Evolutionary conservation across 345 rosid species (phyloP), one percentile per base, ranked within the genome.

Genomic region (Ceriops decandra): DNA sequence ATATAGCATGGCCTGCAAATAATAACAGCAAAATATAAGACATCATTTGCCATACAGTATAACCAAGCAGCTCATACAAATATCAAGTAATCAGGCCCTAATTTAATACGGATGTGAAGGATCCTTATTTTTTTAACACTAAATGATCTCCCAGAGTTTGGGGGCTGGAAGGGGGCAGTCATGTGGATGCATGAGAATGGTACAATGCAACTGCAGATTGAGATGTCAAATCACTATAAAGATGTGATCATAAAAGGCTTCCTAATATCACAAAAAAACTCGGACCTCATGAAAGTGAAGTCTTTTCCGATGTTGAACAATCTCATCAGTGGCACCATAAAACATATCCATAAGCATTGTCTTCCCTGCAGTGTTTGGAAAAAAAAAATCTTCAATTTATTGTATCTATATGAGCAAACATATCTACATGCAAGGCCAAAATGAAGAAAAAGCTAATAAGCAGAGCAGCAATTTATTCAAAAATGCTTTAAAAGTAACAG

Each of bases 301-400:
- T 69, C 98, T 80, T 69, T 77, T 80, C 62, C 93, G 66, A 76
- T 87, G 96, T 75, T 83, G 87, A 6, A 86, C 80, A 61, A 89
- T 71, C 66, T 90, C 92, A 64, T 83, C 82, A 56, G 91, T 87
- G 36, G 87, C 82, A 26, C 86, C 77, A 76, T 90, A 90, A 83
- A 93, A 93, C 98, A 93, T 89, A 79, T 90, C 98, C 98, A 93
- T 90, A 57, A 93, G 77, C 97, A 93, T 93, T 47, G 98, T 93
- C 90, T 93, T 90, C 60, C 98, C 98, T 93, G 66, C 75, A 85
- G 52, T n/a, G 57, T 62, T 68, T 2, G 52, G 21, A 52, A 42
- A 30, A 30, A 30, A 24, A 60, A 47, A 42, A 33, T 61, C 69
- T 53, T 59, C 58, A 53, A 57, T 49, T 56, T 28, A 36, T 31